A percentile compares a stretch with the other conserved stretches of the same genome.
Evolutionary conservation across 768 basidiomycete genomes (phyloP).

Genomic region (Sporobolomyces phaffii): DNA sequence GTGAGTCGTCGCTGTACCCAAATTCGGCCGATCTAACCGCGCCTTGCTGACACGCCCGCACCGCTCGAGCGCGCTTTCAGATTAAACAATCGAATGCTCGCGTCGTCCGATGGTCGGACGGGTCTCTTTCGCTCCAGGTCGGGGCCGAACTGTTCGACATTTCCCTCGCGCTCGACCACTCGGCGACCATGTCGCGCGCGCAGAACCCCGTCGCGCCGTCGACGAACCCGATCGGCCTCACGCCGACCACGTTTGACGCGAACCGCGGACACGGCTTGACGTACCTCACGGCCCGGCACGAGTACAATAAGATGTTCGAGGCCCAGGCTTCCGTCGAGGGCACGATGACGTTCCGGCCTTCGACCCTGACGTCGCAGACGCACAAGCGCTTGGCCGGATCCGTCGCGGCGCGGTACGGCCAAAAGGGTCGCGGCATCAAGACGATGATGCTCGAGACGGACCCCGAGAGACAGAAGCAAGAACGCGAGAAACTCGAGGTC

Average conservation of each 20-base stretch:
- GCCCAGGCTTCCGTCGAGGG: conserved; percentile 76
- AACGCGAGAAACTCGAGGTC: conserved; percentile 31
- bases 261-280: conserved; percentile 60
- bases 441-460: conserved; percentile 50
- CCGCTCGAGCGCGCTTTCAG: conserved; percentile 48
- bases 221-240: conserved; percentile 47
- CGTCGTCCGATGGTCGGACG: conserved; percentile 92
- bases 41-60: too few relatives aligned
- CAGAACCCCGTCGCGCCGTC: conserved; percentile 43
- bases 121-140: conserved; percentile 76
- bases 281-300: conserved; percentile 75
- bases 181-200: conserved; percentile 57
- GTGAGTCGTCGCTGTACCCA: conserved; percentile 56
- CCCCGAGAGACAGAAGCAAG: conserved; percentile 30
- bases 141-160: conserved; percentile 94
- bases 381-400: conserved; percentile 82
- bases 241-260: conserved; percentile 43
- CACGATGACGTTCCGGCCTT: conserved; percentile 73
- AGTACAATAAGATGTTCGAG: conserved; percentile 80
- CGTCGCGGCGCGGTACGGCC: conserved; percentile 68
- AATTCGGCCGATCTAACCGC: neutral
- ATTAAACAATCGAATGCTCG: conserved; percentile 81
- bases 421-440: conserved; percentile 66
- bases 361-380: conserved; percentile 82
- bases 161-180: conserved; percentile 68